A percentile compares a stretch with the other conserved stretches of the same genome.
These are phyloP conservation scores for Chenopodium quinoa DNA, from an alignment of 148 eudicot genomes.

Conservation along the genomic window DNA sequence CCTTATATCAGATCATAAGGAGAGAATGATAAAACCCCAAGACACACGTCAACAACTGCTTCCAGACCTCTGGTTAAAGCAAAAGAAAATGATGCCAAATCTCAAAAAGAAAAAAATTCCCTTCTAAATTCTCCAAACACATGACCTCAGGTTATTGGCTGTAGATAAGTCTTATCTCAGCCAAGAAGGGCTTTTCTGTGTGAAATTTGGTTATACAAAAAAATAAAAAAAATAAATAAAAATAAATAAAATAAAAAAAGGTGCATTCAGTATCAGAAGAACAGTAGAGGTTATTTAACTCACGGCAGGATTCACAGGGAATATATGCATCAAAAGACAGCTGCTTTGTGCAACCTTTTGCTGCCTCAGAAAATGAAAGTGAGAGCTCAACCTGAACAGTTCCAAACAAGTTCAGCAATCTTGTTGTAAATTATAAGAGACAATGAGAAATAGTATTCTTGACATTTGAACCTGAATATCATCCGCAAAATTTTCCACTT, in stretches of 20 bases:
- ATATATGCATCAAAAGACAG: constrained; percentile 61
- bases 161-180: not conserved
- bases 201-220: not conserved
- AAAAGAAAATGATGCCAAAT: constrained; percentile 1
- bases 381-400: constrained; percentile 59
- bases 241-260: no score
- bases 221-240: no score
- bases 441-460: not conserved
- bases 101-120: not conserved
- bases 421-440: not conserved
- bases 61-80: not conserved
- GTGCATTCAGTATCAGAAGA: not conserved
- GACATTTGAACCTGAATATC: constrained; percentile 71
- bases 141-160: not conserved
- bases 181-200: not conserved
- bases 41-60: not conserved
- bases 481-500: constrained; percentile 51
- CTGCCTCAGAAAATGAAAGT: constrained; percentile 88
- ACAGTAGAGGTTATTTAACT: constrained; percentile 36
- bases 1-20: not conserved
- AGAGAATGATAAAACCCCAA: not conserved
- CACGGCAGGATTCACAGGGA: constrained; percentile 83
- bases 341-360: constrained; percentile 77
- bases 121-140: constrained; percentile 1
- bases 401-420: constrained; percentile 10